Conservation (phyloP, 2,329 filamentous ascomycete species). For the Neonectria magnoliae region DNA sequence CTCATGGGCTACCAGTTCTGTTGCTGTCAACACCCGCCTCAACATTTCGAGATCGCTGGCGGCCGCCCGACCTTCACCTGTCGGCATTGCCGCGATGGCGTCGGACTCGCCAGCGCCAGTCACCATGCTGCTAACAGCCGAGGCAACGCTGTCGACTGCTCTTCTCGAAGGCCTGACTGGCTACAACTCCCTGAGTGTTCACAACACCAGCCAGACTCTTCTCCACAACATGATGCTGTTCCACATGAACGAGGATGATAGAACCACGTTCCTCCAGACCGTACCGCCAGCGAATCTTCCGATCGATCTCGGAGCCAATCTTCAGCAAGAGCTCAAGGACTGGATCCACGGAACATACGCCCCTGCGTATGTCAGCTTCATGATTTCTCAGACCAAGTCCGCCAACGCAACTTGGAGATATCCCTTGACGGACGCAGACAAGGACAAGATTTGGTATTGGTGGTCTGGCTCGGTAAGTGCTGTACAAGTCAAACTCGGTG, state of each 20-base stretch:
- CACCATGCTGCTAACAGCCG: background rate
- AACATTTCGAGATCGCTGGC: background rate
- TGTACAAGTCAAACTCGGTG: background rate
- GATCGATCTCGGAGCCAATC: background rate
- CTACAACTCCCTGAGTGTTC: background rate
- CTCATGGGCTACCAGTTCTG: background rate
- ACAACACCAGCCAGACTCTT: background rate
- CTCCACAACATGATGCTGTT: background rate
- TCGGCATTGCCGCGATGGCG: background rate
- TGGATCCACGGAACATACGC: background rate
- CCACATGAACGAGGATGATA: background rate
- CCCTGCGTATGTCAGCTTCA: background rate
- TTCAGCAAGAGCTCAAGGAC: background rate
- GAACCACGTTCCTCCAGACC: background rate
- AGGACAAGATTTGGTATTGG: background rate
- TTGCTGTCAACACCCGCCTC: background rate
- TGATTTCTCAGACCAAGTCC: background rate
- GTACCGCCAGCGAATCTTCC: background rate
- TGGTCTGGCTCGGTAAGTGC: background rate
- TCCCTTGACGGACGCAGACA: background rate
- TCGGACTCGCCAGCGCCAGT: background rate
- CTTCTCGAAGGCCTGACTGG: background rate
- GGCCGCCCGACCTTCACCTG: background rate
- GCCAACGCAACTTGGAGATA: background rate
- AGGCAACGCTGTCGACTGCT: background rate